Conservation (phyloP, 192 early-diverging fungal species). For the Linnemannia hyalina region DNA sequence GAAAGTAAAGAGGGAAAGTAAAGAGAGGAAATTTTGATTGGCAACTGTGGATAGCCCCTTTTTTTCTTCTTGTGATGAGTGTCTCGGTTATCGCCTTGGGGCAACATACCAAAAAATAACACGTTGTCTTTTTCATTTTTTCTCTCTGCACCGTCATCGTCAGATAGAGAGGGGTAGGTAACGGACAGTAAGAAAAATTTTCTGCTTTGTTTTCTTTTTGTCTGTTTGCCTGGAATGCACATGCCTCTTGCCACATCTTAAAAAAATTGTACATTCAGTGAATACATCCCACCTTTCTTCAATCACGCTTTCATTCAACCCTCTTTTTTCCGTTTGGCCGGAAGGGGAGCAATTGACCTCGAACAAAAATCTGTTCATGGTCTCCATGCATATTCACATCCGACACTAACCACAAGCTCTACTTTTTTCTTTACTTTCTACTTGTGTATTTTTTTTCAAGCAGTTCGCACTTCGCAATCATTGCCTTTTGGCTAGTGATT, state of each 20-base stretch:
- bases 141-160: neutral
- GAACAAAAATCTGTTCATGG: neutral
- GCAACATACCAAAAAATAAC: too few species aligned
- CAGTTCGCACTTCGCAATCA: too few species aligned
- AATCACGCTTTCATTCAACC: neutral
- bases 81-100: too few species aligned
- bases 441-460: too few species aligned
- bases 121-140: neutral
- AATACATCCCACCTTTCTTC: neutral
- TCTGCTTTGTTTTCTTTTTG: neutral
- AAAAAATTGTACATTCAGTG: neutral
- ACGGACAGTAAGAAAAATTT: constrained; percentile 5
- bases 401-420: neutral
- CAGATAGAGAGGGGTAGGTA: neutral
- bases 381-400: neutral
- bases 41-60: too few species aligned
- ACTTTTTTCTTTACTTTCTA: neutral
- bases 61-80: too few species aligned
- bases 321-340: neutral
- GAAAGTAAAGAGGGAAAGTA: too few species aligned
- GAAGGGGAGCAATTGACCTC: neutral
- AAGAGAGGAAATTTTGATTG: too few species aligned
- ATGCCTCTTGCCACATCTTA: neutral
- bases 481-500: neutral
- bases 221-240: neutral